Evolutionary conservation across 2,329 filamentous ascomycete species (phyloP).

Genomic region (Ascochyta fabae): DNA sequence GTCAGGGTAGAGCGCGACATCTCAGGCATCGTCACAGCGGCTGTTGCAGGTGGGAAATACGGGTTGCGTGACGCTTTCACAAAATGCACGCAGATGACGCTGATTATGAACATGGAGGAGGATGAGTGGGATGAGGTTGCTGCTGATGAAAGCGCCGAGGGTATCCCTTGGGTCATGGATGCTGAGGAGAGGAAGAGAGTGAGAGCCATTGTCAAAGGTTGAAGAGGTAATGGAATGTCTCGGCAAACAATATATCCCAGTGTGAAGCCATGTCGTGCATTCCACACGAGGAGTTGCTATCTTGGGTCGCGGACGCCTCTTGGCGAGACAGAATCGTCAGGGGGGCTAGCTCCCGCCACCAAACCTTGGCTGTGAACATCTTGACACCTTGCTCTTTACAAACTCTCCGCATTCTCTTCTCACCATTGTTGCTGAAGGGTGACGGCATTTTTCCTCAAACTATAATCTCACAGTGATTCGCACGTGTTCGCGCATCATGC

Average conservation of each 20-base stretch:
- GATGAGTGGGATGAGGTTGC: constrained; percentile 88
- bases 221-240: constrained; percentile 6
- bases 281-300: constrained; percentile 2
- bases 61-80: constrained; percentile 78
- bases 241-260: constrained; percentile 29
- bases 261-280: constrained; percentile 6
- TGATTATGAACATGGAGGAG: constrained; percentile 93
- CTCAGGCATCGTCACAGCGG: constrained; percentile 70
- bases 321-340: not conserved
- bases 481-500: constrained; percentile 7
- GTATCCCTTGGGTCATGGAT: constrained; percentile 73
- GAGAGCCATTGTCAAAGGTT: constrained; percentile 67
- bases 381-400: not conserved
- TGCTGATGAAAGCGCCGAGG: constrained; percentile 57
- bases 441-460: not conserved
- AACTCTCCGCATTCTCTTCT: not conserved
- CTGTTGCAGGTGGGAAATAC: constrained; percentile 74
- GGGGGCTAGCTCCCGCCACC: not conserved
- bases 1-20: constrained; percentile 86
- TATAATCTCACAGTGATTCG: constrained; percentile 8
- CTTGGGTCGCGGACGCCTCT: not conserved
- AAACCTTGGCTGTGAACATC: not conserved
- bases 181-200: constrained; percentile 77
- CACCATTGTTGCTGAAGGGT: not conserved
- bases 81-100: constrained; percentile 77